Evolutionary conservation across 2,329 filamentous ascomycete species (phyloP).

Genomic region (Rosellinia necatrix): DNA sequence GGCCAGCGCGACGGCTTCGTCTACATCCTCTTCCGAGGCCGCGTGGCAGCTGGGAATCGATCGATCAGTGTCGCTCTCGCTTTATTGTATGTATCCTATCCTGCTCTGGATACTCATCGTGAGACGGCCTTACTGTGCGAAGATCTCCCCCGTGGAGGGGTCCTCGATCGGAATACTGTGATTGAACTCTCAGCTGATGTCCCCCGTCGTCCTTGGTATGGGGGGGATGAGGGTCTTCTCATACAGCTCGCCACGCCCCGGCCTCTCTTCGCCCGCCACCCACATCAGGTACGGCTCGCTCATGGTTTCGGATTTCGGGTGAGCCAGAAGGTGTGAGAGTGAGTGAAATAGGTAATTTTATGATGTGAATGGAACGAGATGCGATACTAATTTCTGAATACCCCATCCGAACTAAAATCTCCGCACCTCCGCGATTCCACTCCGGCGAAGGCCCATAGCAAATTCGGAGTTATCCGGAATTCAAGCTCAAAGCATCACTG

Average conservation of each 20-base stretch:
- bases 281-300: conserved; percentile 41
- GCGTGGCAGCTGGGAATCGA: conserved; percentile 49
- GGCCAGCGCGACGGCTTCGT: conserved; percentile 47
- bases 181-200: background rate
- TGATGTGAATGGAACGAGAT: background rate
- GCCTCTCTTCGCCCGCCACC: conserved; percentile 47
- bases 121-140: conserved; percentile 50
- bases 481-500: too few species aligned
- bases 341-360: too few species aligned
- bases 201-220: too few species aligned
- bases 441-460: background rate
- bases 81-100: background rate
- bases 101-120: background rate
- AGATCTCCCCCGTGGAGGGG: conserved; percentile 56
- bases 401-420: background rate
- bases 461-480: too few species aligned
- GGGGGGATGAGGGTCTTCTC: conserved; percentile 37
- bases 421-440: conserved; percentile 1
- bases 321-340: too few species aligned
- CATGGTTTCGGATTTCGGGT: conserved; percentile 26
- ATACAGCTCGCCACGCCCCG: conserved; percentile 52
- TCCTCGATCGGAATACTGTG: conserved; percentile 57
- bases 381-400: background rate
- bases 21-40: conserved; percentile 51
- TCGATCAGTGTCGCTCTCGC: background rate